A percentile compares a stretch with the other conserved stretches of the same genome.
Evolutionary conservation across 1,139 yeast species (phyloP).

Genomic region (Groenewaldozyma sp.): DNA sequence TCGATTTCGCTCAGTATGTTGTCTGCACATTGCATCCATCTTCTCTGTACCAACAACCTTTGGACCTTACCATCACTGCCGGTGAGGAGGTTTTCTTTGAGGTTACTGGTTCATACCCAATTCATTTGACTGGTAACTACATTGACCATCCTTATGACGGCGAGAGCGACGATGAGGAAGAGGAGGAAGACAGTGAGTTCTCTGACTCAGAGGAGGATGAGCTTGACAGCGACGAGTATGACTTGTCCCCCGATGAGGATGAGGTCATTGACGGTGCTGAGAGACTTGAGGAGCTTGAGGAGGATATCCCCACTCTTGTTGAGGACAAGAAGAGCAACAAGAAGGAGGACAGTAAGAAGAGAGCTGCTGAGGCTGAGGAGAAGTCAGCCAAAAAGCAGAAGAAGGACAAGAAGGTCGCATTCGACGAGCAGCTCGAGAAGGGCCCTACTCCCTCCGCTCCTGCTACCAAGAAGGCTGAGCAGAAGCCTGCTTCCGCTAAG

Average conservation of each 20-base stretch:
- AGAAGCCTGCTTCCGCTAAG: constrained; percentile 45
- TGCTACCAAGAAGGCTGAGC: constrained; percentile 20
- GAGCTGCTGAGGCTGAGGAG: constrained; percentile 25
- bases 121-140: constrained; percentile 90
- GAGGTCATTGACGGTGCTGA: constrained; percentile 41
- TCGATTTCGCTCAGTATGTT: constrained; percentile 67
- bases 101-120: constrained; percentile 90
- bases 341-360: constrained; percentile 32
- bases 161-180: constrained; percentile 44
- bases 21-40: constrained; percentile 88
- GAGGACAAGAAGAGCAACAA: constrained; percentile 37
- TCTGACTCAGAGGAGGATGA: constrained; percentile 39
- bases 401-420: constrained; percentile 66
- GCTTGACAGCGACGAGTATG: constrained; percentile 64
- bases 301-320: constrained; percentile 36
- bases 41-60: constrained; percentile 68
- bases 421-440: constrained; percentile 83
- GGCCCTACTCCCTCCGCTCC: constrained; percentile 60
- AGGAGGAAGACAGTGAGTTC: constrained; percentile 21
- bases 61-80: constrained; percentile 84
- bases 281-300: constrained; percentile 29
- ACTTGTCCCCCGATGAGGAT: constrained; percentile 87
- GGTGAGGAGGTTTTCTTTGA: constrained; percentile 91
- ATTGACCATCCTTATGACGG: constrained; percentile 89
- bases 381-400: constrained; percentile 29